These are phyloP conservation scores for Glycyrrhiza uralensis DNA, from an alignment of 306 rosid genomes.

Conservation along the genomic window DNA sequence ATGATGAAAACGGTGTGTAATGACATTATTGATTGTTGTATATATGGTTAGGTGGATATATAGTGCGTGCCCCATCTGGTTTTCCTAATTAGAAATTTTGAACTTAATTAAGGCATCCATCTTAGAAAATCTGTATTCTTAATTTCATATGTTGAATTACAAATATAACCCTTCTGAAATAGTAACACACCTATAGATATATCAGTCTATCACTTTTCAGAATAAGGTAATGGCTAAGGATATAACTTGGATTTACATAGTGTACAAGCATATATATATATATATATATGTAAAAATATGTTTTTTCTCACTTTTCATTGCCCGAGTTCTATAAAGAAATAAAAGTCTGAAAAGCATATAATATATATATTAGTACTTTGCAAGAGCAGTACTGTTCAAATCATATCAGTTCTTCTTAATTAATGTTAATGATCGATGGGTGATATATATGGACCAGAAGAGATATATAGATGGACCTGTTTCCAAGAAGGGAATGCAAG, in stretches of 20 bases:
- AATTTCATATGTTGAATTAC: background rate
- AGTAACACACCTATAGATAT: background rate
- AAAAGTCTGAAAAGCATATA: background rate
- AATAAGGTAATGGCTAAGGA: too few species aligned
- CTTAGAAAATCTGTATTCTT: background rate
- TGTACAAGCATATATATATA: too few species aligned
- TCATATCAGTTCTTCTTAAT: background rate
- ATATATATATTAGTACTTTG: background rate
- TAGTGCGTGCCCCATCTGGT: background rate
- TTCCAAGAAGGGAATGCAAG: constrained; percentile 88
- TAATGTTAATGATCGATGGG: background rate
- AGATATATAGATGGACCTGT: constrained; percentile 52
- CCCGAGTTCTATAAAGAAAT: background rate
- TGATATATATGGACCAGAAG: background rate
- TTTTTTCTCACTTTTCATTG: too few species aligned
- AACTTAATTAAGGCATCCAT: background rate
- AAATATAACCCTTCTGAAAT: background rate
- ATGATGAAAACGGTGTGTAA: too few species aligned
- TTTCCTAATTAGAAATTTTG: background rate
- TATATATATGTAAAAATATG: background rate
- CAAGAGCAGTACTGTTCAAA: background rate
- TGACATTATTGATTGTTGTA: too few species aligned
- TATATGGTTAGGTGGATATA: background rate
- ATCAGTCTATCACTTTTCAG: background rate
- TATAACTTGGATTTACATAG: too few species aligned